Percentiles rank a stretch among this genome's conserved stretches.
Evolutionary conservation across 257 asterid genomes (phyloP).

Genomic region (Nicotiana undulata): DNA sequence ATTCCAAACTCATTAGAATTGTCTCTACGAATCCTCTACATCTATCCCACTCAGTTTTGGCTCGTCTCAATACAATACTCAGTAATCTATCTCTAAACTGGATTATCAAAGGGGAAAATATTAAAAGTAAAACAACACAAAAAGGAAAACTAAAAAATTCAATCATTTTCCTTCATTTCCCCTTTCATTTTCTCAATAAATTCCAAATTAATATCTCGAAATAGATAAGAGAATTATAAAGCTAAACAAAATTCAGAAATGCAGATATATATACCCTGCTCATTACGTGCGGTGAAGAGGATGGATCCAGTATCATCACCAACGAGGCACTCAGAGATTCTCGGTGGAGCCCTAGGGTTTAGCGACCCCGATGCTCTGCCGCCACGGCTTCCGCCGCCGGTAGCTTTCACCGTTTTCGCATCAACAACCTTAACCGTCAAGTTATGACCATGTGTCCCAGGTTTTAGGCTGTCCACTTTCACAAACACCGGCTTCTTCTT

Average conservation of each 20-base stretch:
- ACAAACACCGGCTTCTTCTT: conserved; percentile 44
- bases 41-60: neutral
- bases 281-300: conserved; percentile 34
- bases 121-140: neutral
- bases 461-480: conserved; percentile 30
- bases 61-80: neutral
- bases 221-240: neutral
- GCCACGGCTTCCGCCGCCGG: conserved; percentile 8
- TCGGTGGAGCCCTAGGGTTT: conserved; percentile 16
- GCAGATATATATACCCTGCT: conserved; percentile 19
- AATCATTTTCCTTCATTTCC: neutral
- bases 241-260: neutral
- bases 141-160: neutral
- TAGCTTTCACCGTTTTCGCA: conserved; percentile 22
- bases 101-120: neutral
- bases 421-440: conserved; percentile 34
- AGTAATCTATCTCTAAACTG: neutral
- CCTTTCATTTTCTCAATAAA: neutral
- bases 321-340: conserved; percentile 32
- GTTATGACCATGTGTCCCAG: conserved; percentile 40
- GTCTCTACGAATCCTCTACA: neutral
- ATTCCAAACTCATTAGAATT: neutral
- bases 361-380: conserved; percentile 14
- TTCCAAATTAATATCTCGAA: neutral
- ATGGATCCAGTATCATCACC: conserved; percentile 35